These are phyloP conservation scores for Rhodotorula sp. DNA, from an alignment of 1,284 basidiomycete genomes.

Conservation along the genomic window DNA sequence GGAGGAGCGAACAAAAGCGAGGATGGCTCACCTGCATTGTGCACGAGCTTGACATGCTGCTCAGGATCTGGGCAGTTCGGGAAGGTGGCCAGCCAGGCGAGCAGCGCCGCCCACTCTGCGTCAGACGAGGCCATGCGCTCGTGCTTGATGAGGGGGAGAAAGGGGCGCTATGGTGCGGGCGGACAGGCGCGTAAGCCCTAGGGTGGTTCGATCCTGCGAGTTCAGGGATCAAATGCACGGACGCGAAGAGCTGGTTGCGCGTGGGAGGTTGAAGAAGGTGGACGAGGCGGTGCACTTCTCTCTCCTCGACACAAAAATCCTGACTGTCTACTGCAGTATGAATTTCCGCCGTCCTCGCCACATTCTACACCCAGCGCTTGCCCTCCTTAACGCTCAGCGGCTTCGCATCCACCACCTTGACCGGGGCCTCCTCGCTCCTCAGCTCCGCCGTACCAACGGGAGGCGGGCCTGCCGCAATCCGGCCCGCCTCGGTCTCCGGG, in stretches of 20 bases:
- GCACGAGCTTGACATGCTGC: constrained; percentile 21
- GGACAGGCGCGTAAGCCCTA: not conserved
- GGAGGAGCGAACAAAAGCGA: too few species aligned
- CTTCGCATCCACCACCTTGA: not conserved
- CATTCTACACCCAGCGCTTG: constrained; percentile 3
- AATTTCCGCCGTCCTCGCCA: not conserved
- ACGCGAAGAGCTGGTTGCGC: too few species aligned
- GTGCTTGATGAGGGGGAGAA: not conserved
- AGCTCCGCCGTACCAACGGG: not conserved
- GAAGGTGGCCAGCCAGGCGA: constrained; percentile 24
- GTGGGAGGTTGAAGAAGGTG: too few species aligned
- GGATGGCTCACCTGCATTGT: constrained; percentile 21
- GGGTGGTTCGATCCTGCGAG: too few species aligned
- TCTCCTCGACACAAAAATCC: not conserved
- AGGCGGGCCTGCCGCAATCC: not conserved
- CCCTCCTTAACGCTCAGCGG: not conserved
- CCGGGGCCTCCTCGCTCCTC: not conserved
- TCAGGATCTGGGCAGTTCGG: constrained; percentile 11
- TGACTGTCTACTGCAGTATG: not conserved
- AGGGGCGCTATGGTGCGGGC: not conserved
- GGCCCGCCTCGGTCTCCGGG: too few species aligned
- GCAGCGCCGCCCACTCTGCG: constrained; percentile 22
- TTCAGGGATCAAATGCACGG: too few species aligned
- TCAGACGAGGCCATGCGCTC: constrained; percentile 5
- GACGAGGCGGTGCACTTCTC: too few species aligned